Base-by-base conservation (phyloP, 1,284 basidiomycete species). In the Tetrapyrgos nigripes region DNA sequence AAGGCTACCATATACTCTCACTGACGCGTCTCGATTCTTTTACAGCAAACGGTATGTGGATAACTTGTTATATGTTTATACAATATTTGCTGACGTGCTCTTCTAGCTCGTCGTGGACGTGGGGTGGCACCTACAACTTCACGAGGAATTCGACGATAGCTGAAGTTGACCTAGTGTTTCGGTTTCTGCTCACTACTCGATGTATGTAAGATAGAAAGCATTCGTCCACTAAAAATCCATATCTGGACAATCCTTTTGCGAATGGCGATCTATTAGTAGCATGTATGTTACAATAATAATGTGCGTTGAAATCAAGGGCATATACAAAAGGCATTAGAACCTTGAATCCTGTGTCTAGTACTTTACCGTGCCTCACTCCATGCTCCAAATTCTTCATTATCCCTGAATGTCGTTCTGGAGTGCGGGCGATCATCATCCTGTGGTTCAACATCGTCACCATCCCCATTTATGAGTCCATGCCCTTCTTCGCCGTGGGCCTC, bases 31-130 rank as follows among this genome's bases (percentile, higher is more conserved):
- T 35, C 55, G 33, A 63, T 52, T 68, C 62, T 68, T 61, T 59
- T 65, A 27, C 66, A 90, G 87, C 88, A 56, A 91, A 90, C 57
- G 87, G 87, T 89, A 71, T n/a, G n/a, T 71, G 76, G 58, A 33
- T 28, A 64, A 29, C 5, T 56, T n/a, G 52, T 24, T 50, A 21
- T 58, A 31, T 33, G 14, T 19, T 14, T 59, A 50, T n/a, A 56
- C 62, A 37, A 61, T 24, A 17, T 56, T 24, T 29, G 31, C 64
- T 65, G 45, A 64, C 55, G 14, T 53, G 60, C 58, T 68, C 56
- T 70, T 67, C 26, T 68, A 93, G 91, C 91, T 71, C 91, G 91
- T 66, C 91, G 91, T 73, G 92, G 92, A 68, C 89, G 91, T 67
- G 91, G 91, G 61, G 88, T 91, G 35, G 88, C 88, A 40, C 80